A percentile compares a stretch with the other conserved stretches of the same genome.
phyloP scores from a whole-genome alignment of 1,139 yeast species.

The Kodamaea fungicola region DNA sequence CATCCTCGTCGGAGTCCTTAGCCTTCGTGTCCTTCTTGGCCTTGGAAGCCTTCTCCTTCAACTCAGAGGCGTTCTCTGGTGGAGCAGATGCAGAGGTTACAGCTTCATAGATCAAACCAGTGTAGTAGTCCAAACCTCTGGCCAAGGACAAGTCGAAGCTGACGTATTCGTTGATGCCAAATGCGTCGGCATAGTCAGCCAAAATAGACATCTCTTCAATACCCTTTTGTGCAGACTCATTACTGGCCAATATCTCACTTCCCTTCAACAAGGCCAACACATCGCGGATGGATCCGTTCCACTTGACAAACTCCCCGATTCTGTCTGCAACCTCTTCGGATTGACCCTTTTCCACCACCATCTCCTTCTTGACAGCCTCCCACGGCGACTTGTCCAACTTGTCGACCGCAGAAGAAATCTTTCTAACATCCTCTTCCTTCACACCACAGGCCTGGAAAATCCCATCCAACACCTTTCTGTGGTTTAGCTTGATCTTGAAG shows the following conservation, averaged over 20 bases:
- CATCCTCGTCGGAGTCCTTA: conserved; percentile 81
- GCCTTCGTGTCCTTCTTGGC: conserved; percentile 62
- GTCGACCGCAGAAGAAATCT: conserved; percentile 91
- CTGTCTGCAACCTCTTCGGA: conserved; percentile 87
- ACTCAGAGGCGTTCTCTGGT: conserved; percentile 69
- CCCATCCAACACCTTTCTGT: conserved; percentile 93
- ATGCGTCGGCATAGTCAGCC: conserved; percentile 78
- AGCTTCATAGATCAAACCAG: conserved; percentile 94
- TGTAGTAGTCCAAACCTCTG: conserved; percentile 95
- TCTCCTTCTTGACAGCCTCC: conserved; percentile 90
- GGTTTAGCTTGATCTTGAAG: conserved; percentile 88
- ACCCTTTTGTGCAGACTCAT: conserved; percentile 76
- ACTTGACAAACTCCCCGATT: conserved; percentile 87
- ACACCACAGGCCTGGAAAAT: conserved; percentile 95
- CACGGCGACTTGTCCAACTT: conserved; percentile 93
- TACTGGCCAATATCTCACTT: conserved; percentile 56
- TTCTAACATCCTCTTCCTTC: conserved; percentile 87
- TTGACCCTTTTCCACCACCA: conserved; percentile 86
- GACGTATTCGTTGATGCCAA: conserved; percentile 58
- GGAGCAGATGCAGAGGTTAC: conserved; percentile 95
- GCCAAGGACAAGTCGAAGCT: conserved; percentile 93
- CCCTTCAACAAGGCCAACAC: conserved; percentile 53
- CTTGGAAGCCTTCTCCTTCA: conserved; percentile 51
- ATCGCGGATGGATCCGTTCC: conserved; percentile 73
- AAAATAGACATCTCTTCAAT: conserved; percentile 73